Percentiles rank a stretch among this genome's conserved stretches.
phyloP scores from a whole-genome alignment of 2,329 filamentous ascomycete species.

The Leptographium radiaticola region DNA sequence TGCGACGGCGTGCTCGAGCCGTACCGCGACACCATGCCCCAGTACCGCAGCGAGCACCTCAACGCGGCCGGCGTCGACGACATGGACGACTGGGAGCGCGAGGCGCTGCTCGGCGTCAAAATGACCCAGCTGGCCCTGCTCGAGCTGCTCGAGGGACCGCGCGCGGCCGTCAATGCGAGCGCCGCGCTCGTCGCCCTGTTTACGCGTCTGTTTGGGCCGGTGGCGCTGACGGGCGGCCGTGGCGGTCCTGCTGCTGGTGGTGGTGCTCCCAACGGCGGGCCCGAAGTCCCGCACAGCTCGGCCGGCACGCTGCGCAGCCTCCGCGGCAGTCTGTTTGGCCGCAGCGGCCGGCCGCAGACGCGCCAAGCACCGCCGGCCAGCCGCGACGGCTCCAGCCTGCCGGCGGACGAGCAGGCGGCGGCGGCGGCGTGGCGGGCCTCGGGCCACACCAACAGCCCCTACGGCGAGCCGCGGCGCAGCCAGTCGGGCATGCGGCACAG shows the following conservation, averaged over 20 bases:
- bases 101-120: constrained; percentile 81
- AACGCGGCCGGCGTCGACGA: constrained; percentile 58
- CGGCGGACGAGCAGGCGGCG: constrained; percentile 36
- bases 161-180: constrained; percentile 76
- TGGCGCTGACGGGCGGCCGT: constrained; percentile 36
- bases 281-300: constrained; percentile 51
- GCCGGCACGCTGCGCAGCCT: constrained; percentile 58
- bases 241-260: too few species aligned
- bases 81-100: constrained; percentile 75
- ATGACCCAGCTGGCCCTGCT: constrained; percentile 84
- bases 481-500: constrained; percentile 36
- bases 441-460: not conserved
- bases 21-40: constrained; percentile 59
- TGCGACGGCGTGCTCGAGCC: constrained; percentile 89
- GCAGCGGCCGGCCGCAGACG: constrained; percentile 31
- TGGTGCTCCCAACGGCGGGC: constrained; percentile 23
- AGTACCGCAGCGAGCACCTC: constrained; percentile 53
- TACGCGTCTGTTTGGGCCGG: constrained; percentile 60
- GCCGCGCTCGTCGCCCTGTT: constrained; percentile 77
- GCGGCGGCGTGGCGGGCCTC: too few species aligned
- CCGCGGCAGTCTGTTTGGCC: constrained; percentile 67
- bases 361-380: constrained; percentile 30
- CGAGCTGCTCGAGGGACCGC: constrained; percentile 71
- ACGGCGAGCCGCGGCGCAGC: constrained; percentile 23
- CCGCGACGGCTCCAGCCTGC: constrained; percentile 59